These are phyloP conservation scores for Xylaria arbuscula DNA, from an alignment of 2,329 filamentous ascomycete genomes.

Conservation along the genomic window DNA sequence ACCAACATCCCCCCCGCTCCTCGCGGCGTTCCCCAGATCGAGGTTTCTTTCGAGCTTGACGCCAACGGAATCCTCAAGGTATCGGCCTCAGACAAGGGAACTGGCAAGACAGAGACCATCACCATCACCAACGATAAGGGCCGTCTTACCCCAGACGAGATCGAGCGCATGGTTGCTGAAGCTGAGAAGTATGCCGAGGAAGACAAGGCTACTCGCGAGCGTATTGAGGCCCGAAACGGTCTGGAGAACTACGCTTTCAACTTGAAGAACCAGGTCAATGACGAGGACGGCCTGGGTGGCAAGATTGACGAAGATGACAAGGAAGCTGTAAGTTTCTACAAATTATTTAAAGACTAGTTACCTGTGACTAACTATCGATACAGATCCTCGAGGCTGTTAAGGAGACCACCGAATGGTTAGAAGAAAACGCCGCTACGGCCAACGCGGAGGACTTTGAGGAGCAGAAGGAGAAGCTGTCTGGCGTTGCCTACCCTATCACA, in stretches of 20 bases:
- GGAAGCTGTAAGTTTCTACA: conserved; percentile 76
- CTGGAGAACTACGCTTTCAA: conserved; percentile 99
- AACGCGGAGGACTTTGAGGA: conserved; percentile 96
- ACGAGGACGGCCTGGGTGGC: conserved; percentile 94
- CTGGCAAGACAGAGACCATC: conserved; percentile 95
- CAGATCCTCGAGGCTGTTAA: conserved; percentile 93
- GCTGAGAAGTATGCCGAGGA: conserved; percentile 99
- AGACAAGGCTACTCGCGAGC: conserved; percentile 97
- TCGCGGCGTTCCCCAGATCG: conserved; percentile 96
- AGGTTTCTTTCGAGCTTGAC: conserved; percentile 97
- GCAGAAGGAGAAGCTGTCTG: conserved; percentile 99
- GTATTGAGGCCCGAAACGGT: conserved; percentile 94
- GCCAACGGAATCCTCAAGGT: conserved; percentile 99
- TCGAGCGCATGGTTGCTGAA: conserved; percentile 98
- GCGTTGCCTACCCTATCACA: conserved; percentile 97
- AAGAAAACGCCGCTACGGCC: conserved; percentile 89
- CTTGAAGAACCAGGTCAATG: conserved; percentile 99
- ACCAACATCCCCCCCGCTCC: conserved; percentile 95
- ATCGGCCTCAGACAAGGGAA: conserved; percentile 95
- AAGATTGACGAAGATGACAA: conserved; percentile 99
- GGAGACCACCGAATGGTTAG: conserved; percentile 96
- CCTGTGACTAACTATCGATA: conserved; percentile 50
- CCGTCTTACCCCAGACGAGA: conserved; percentile 94
- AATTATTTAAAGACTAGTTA: not conserved
- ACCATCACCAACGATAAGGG: conserved; percentile 99